Base-by-base conservation (phyloP, 805 yeast species). In the Nakazawaea wyomingensis region DNA sequence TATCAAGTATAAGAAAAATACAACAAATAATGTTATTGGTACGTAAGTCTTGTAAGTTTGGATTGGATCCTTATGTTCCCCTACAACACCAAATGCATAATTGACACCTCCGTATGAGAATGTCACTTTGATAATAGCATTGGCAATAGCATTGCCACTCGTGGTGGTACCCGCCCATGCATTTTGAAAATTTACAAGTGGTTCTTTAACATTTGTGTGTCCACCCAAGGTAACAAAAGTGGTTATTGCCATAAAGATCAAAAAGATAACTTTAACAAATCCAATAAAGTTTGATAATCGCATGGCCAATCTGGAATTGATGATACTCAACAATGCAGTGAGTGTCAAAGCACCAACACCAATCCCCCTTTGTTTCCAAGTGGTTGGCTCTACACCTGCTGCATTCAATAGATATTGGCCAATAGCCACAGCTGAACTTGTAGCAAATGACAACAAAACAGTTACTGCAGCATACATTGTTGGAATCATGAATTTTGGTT, bases 41-140 rank as follows among this genome's bases (percentile, higher is more conserved):
- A 65, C 57, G 34, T 56, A 56, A 29, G 30, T 46, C 29, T 54
- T 53, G 49, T 54, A 58, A 22, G 60, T 53, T 13, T 59, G 60
- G 39, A 50, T 66, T 51, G 62, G 62, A 55, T 65, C 73, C 32
- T 34, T 41, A 26, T 39, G 28, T 41, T 62, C 66, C 13, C 57
- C 57, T 28, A 57, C 62, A 26, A 69, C 61, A 10, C 59, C 61
- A 49, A 70, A 62, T 0, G 68, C 67, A 51, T 70, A 70, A 8
- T 51, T 50, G 16, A 64, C 51, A 30, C 75, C 75, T 41, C 70
- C 62, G 45, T 65, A 71, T 1, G 74, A 59, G 39, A 70, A 71
- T 3, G 70, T 57, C 33, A 67, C 72, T 39, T 71, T 69, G 39
- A 70, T 55, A 31, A 71, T 68, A 1, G 74, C 68, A 45, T 52